These are phyloP conservation scores for Penicillium sp. DNA, from an alignment of 2,329 filamentous ascomycete genomes.

Conservation along the genomic window DNA sequence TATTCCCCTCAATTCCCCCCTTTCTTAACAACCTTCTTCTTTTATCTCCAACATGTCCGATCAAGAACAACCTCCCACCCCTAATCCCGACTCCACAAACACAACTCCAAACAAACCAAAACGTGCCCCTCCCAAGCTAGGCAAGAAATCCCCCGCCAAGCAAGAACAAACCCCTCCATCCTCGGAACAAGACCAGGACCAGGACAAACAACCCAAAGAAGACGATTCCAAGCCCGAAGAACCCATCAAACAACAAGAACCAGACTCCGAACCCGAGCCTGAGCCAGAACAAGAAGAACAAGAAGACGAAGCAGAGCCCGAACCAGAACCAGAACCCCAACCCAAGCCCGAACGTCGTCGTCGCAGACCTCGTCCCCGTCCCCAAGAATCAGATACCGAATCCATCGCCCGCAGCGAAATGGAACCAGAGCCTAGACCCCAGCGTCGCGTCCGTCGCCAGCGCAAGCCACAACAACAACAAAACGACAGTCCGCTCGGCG, in stretches of 20 bases:
- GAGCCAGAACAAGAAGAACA: conserved; percentile 17
- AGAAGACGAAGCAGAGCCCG: conserved; percentile 12
- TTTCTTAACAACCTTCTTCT: conserved; percentile 8
- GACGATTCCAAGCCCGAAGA: conserved; percentile 15
- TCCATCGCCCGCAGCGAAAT: conserved; percentile 52
- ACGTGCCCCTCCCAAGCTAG: conserved; percentile 31
- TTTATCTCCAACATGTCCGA: conserved; percentile 32
- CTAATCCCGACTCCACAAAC: conserved; percentile 17
- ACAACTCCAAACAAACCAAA: conserved; percentile 27
- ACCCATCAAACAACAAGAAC: background rate
- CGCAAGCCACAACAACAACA: conserved; percentile 51
- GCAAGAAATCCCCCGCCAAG: conserved; percentile 29
- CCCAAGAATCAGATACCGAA: conserved; percentile 50
- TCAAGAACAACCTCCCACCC: conserved; percentile 23
- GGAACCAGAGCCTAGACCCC: conserved; percentile 41
- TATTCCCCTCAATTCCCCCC: conserved; percentile 22
- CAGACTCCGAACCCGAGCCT: conserved; percentile 32
- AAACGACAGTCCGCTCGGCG: conserved; percentile 42
- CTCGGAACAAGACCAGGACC: conserved; percentile 23
- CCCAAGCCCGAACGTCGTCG: conserved; percentile 44
- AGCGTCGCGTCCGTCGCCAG: conserved; percentile 24
- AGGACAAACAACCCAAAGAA: conserved; percentile 13
- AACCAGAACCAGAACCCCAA: conserved; percentile 41
- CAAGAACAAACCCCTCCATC: conserved; percentile 28
- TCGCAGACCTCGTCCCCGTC: conserved; percentile 19